A percentile compares a stretch with the other conserved stretches of the same genome.
phyloP scores from a whole-genome alignment of 352 stramenopile genomes.

The Phytophthora pini region DNA sequence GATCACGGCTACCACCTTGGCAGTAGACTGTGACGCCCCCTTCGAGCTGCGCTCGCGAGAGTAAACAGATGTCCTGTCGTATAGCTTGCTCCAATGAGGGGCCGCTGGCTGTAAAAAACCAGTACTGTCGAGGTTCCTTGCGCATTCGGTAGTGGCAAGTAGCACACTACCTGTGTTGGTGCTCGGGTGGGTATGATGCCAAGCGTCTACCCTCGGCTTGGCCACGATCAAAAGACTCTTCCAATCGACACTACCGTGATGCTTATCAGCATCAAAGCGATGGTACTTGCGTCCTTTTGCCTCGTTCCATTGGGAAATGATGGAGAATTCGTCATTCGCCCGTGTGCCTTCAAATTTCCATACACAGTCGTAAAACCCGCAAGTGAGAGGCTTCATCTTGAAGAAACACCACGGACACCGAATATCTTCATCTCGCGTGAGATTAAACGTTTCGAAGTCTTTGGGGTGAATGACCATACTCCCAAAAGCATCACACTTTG shows the following conservation, averaged over 20 bases:
- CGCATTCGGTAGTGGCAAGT: no score
- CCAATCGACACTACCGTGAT: slow-evolving; percentile 22
- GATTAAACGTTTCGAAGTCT: slow-evolving; percentile 24
- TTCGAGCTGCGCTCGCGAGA: no score
- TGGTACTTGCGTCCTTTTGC: slow-evolving; percentile 26
- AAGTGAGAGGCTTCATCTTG: slow-evolving; percentile 27
- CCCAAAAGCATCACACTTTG: slow-evolving; percentile 14
- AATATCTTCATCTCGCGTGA: slow-evolving; percentile 18
- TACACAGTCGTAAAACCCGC: slow-evolving; percentile 37
- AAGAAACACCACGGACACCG: slow-evolving; percentile 28
- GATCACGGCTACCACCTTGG: no score
- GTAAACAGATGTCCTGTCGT: no score
- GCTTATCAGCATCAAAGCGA: slow-evolving; percentile 28
- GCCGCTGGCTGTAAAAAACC: no score
- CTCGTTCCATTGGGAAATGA: slow-evolving; percentile 34
- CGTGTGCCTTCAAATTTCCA: slow-evolving; percentile 45
- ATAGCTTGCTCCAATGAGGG: no score
- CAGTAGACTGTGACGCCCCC: no score
- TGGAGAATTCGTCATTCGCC: background rate
- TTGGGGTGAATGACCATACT: slow-evolving; percentile 33
- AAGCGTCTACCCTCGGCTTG: no score
- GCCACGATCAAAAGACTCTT: slow-evolving; percentile 30
- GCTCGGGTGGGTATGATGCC: no score
- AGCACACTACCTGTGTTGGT: no score
- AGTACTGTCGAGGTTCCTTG: no score